These are phyloP conservation scores for Termitomyces sp. DNA, from an alignment of 768 basidiomycete genomes.

Conservation along the genomic window DNA sequence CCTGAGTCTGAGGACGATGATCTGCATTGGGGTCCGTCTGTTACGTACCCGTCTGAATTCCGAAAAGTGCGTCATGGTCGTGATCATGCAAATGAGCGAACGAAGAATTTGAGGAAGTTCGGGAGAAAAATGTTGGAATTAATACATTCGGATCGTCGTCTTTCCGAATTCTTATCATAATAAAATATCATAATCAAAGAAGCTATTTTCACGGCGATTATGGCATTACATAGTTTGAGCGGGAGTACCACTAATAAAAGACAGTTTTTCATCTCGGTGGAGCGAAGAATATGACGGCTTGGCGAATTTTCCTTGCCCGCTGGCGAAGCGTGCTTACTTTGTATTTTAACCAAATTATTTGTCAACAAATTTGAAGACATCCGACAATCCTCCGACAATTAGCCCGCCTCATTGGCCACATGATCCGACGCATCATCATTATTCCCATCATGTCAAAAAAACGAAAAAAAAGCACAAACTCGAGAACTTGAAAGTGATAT, in stretches of 20 bases:
- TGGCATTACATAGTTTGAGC: too few species aligned
- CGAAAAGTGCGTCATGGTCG: neutral
- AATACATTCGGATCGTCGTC: neutral
- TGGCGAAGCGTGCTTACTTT: too few species aligned
- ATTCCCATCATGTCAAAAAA: neutral
- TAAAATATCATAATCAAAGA: too few species aligned
- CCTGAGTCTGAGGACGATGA: neutral
- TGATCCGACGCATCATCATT: neutral
- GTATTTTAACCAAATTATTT: too few species aligned
- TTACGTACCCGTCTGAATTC: conserved; percentile 11
- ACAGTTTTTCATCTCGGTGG: too few species aligned
- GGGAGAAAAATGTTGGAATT: neutral
- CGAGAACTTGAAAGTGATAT: neutral
- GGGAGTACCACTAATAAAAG: too few species aligned
- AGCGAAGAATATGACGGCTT: too few species aligned
- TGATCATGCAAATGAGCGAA: neutral
- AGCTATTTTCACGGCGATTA: too few species aligned
- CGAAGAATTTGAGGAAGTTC: neutral
- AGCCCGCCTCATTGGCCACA: neutral
- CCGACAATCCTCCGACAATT: neutral
- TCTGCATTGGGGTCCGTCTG: neutral
- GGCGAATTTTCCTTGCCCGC: too few species aligned
- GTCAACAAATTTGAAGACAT: too few species aligned
- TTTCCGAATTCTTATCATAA: neutral
- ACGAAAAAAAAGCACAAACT: too few species aligned